Evolutionary conservation across 345 rosid genomes (phyloP).

Genomic region (Boechera stricta): DNA sequence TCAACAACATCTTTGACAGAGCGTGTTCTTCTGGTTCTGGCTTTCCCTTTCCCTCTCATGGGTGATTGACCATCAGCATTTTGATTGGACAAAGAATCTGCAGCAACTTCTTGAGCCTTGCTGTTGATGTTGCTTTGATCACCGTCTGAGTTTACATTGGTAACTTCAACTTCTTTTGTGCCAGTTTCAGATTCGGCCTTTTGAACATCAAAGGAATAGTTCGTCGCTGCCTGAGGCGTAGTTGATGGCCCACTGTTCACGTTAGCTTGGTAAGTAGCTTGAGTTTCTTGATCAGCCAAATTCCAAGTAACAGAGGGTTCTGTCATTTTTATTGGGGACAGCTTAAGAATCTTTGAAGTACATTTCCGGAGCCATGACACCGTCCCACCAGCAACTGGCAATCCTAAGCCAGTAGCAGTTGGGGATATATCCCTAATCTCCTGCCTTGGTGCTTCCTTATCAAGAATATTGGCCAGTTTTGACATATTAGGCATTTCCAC

Average conservation of each 20-base stretch:
- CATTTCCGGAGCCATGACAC: constrained; percentile 84
- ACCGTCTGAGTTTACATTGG: constrained; percentile 52
- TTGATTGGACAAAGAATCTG: constrained; percentile 59
- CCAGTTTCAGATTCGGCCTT: constrained; percentile 54
- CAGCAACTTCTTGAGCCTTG: constrained; percentile 54
- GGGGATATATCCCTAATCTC: constrained; percentile 42
- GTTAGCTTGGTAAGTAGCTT: constrained; percentile 45
- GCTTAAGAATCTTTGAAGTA: constrained; percentile 74
- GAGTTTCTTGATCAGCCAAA: constrained; percentile 42
- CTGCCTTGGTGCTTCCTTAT: constrained; percentile 40
- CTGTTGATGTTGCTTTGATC: constrained; percentile 62
- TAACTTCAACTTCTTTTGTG: constrained; percentile 52
- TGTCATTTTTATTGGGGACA: constrained; percentile 69
- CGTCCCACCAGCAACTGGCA: constrained; percentile 64
- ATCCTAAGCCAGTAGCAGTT: constrained; percentile 44
- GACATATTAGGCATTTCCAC: constrained; percentile 54
- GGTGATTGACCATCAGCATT: constrained; percentile 54
- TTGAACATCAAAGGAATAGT: constrained; percentile 54
- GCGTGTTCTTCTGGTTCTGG: constrained; percentile 66
- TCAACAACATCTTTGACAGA: constrained; percentile 79
- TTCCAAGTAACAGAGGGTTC: constrained; percentile 52
- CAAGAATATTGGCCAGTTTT: constrained; percentile 47
- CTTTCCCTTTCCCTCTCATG: constrained; percentile 61
- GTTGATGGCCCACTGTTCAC: constrained; percentile 53
- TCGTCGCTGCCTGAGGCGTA: constrained; percentile 49